A percentile compares a stretch with the other conserved stretches of the same genome.
Evolutionary conservation across 805 yeast species (phyloP).

Genomic region (Yamadazyma scolyti): DNA sequence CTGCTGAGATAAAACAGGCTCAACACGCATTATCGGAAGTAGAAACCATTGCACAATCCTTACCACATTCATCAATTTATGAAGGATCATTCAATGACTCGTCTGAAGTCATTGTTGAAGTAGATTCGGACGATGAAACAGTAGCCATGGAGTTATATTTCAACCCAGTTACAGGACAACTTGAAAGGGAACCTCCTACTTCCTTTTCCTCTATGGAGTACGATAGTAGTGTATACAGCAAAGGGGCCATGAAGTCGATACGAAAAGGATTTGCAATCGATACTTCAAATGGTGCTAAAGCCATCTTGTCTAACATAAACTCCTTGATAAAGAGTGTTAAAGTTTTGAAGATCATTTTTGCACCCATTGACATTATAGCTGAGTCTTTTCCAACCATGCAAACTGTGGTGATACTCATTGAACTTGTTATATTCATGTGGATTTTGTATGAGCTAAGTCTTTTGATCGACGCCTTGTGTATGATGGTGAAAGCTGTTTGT

Average conservation of each 20-base stretch:
- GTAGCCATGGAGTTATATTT: slow-evolving; percentile 24
- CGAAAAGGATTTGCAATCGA: slow-evolving; percentile 7
- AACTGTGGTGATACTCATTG: slow-evolving; percentile 37
- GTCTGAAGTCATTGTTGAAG: slow-evolving; percentile 28
- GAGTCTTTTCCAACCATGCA: slow-evolving; percentile 34
- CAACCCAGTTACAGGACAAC: slow-evolving; percentile 29
- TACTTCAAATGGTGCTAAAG: slow-evolving; percentile 15
- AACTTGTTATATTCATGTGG: slow-evolving; percentile 38
- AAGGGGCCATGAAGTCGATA: not conserved
- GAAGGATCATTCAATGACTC: slow-evolving; percentile 8
- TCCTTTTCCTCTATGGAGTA: slow-evolving; percentile 14
- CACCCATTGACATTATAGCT: slow-evolving; percentile 38
- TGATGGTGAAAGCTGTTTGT: slow-evolving; percentile 43
- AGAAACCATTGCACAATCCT: slow-evolving; percentile 9
- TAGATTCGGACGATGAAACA: slow-evolving; percentile 16
- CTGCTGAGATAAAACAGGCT: not conserved
- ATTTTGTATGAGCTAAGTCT: slow-evolving; percentile 38
- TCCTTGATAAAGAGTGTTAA: slow-evolving; percentile 30
- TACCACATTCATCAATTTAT: slow-evolving; percentile 11
- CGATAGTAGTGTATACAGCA: not conserved
- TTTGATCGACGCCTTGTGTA: slow-evolving; percentile 40
- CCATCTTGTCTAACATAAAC: slow-evolving; percentile 28
- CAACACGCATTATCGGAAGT: too few species aligned
- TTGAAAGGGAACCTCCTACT: slow-evolving; percentile 25
- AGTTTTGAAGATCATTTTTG: slow-evolving; percentile 33